Percentiles rank a stretch among this genome's conserved stretches.
Evolutionary conservation across 805 yeast genomes (phyloP).

Genomic region (Komagataella populi): DNA sequence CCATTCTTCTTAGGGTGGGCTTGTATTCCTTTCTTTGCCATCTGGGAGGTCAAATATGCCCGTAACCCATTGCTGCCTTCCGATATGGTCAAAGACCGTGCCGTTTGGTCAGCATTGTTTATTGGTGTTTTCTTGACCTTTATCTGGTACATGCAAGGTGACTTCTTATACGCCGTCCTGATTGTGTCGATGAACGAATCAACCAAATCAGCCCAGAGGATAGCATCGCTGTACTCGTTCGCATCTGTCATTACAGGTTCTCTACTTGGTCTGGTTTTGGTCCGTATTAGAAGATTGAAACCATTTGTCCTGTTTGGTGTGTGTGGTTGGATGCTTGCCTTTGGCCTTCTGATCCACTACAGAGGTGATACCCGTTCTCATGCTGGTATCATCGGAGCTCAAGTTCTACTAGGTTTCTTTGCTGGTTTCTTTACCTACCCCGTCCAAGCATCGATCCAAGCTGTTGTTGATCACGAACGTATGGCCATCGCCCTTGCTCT

Average conservation of each 20-base stretch:
- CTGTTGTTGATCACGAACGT: constrained; percentile 46
- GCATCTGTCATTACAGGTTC: constrained; percentile 51
- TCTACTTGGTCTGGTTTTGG: constrained; percentile 39
- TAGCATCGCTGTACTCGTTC: constrained; percentile 47
- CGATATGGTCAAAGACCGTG: constrained; percentile 47
- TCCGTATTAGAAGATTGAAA: constrained; percentile 37
- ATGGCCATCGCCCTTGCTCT: constrained; percentile 50
- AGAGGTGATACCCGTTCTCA: constrained; percentile 34
- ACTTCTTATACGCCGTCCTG: constrained; percentile 53
- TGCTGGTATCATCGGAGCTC: constrained; percentile 51
- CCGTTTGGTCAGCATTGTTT: constrained; percentile 58
- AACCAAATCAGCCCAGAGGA: constrained; percentile 51
- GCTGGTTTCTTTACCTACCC: constrained; percentile 63
- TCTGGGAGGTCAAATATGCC: constrained; percentile 46
- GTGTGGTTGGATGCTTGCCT: constrained; percentile 39
- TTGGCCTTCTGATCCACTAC: constrained; percentile 41
- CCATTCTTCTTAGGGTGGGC: constrained; percentile 53
- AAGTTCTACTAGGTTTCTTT: constrained; percentile 56
- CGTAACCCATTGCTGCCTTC: constrained; percentile 52
- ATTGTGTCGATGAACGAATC: constrained; percentile 50
- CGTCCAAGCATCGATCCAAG: constrained; percentile 45
- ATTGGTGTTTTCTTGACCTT: constrained; percentile 47
- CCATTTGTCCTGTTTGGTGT: constrained; percentile 48
- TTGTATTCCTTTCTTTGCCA: constrained; percentile 41
- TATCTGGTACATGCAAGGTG: constrained; percentile 57